Base-by-base conservation (phyloP, 148 eudicot species). In the Persicaria maculosa region DNA sequence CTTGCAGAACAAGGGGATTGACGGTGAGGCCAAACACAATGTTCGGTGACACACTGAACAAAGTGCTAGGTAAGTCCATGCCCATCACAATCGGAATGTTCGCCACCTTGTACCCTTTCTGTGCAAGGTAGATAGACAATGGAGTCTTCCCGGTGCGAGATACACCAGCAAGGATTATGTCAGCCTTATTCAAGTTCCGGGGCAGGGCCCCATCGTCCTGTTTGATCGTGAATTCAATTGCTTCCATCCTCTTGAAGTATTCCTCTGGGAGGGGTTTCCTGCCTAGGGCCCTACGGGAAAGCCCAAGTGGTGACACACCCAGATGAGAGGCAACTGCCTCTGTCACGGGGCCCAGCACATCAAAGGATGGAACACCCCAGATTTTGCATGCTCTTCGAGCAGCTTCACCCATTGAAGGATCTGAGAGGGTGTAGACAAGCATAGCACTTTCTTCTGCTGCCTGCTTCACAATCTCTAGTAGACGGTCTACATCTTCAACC, bases 141-240 rank as follows among this genome's bases (percentile, higher is more conserved):
- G 98, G 98, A 22, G 98, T 94, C 76, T 94, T 91, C 57, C 98
- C 98, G 0, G 97, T 90, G 36, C 98, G 87, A 20, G 98, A 94
- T 20, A 94, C 98, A 50, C 98, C 98, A 48, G 88, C 75, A 16
- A 94, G 97, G 48, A 94, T 80, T 22, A 94, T 83, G 73, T 94
- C 93, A 4, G 98, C 93, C 74, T 88, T 87, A 36, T 77, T 84
- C 72, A 91, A 76, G 74, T 94, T 94, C 54, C 83, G 77, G 12
- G 98, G 98, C 36, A 91, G 80, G 36, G 98, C 98, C 11, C 98
- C 98, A 68, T 94, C 98, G 40, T 94, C 98, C 78, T 94, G 98
- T 79, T 91, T 94, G 77, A 94, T 91, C 65, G 98, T 91, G 72
- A 94, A 94, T 72, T 94, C 98, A 15, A 94, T 83, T 44, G 98